Base-by-base conservation (phyloP, 2,329 filamentous ascomycete genomes). In the Alternaria conjuncta region DNA sequence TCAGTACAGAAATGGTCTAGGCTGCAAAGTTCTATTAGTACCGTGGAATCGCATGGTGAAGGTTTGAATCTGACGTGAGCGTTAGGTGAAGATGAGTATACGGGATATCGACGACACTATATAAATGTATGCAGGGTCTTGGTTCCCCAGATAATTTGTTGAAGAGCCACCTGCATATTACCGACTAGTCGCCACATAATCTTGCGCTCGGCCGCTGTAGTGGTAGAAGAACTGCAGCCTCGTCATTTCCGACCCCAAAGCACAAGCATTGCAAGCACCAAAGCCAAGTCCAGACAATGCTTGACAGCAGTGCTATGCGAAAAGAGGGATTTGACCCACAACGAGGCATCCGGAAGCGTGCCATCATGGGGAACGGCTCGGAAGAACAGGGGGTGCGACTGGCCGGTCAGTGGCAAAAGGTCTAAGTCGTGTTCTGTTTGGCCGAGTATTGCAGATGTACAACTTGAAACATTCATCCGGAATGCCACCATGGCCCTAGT, bases 191-290 rank as follows among this genome's bases (percentile, higher is more conserved):
- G 47, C 30, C 50, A 56, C 63, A 51, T 49, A 44, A 32, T 9
- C 11, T 46, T 21, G 51, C 54, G 47, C 36, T 45, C 20, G 47
- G 25, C n/a, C 8, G 23, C 30, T 30, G 44, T 32, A 41, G 36
- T 41, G 36, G 36, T 41, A 55, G n/a, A 55, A 36, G 9, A 43
- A 18, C 21, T 41, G 21, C 26, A 49, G 28, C 18, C 36, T 26
- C 18, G 50, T 60, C 32, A 28, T 47, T 60, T 55, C 32, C 49
- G 54, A 55, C 56, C 51, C 57, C 65, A 32, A 41, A 32, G 55
- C 36, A 46, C 46, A 70, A 71, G 65, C 69, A 60, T 26, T 11
- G 55, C 56, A 71, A 70, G 69, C 69, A 70, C 64, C 65, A 64
- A 50, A 36, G 67, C 69, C 61, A 70, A 71, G 69, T 59, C 46